Base-by-base conservation (phyloP, 1,284 basidiomycete species). In the Ganoderma lucidum region DNA sequence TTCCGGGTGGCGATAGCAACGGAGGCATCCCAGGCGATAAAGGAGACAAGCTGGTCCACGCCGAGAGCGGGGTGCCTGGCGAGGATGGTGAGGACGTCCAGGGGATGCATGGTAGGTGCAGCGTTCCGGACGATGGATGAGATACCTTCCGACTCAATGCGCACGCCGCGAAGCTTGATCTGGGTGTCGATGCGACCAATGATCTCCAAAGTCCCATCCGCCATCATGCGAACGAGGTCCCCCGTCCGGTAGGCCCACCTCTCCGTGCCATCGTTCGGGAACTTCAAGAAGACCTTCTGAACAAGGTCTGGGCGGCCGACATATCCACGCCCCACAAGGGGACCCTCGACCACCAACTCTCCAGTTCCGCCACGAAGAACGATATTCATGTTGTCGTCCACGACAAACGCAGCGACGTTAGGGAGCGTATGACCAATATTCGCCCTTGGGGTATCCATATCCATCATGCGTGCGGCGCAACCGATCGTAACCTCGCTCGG, bases 151-250 rank as follows among this genome's bases (percentile, higher is more conserved):
- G 82, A 82, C 73, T 88, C 87, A 37, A 88, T 87, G 14, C 87
- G 83, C 39, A 88, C 86, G 35, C 87, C 86, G 51, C 85, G 81
- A 45, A 87, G 77, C 77, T 88, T 88, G 75, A 88, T 84, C 71
- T 88, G 87, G 19, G 83, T 84, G 71, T 88, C 87, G 56, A 86
- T 85, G 30, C 87, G 82, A n/a, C 87, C 87, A 37, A 86, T 77
- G 64, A 88, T 87, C 71, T 87, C 84, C 30, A 88, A 74, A 6
- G 84, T 83, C n/a, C 79, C 80, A 70, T 88, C 85, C 0, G 85
- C 84, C 79, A 86, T 84, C 84, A 88, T 87, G 59, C 87, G 80
- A 10, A 81, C 86, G 63, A 88, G 74, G 71, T 88, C 86, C 12
- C 86, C 86, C 3, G 86, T 88, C 37, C 85, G 80, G 75, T 88